phyloP scores from a whole-genome alignment of 305 asterid species.

The Euphrasia arctica region DNA sequence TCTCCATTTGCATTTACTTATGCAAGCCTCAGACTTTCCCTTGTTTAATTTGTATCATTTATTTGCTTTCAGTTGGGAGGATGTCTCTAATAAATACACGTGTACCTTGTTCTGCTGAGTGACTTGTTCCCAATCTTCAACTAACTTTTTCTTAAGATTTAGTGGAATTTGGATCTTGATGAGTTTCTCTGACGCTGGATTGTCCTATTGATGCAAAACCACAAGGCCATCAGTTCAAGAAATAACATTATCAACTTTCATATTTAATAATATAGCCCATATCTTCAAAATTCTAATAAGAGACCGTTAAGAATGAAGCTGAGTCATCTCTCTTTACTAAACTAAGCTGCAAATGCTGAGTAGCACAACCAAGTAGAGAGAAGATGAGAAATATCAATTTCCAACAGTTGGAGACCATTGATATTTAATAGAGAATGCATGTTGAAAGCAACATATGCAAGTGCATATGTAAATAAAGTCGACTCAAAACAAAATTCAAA shows the following conservation, averaged over 20 bases:
- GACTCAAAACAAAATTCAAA: slow-evolving; percentile 15
- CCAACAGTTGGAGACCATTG: neutral
- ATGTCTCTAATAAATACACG: slow-evolving; percentile 16
- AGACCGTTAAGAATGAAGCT: neutral
- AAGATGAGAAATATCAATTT: slow-evolving; percentile 11
- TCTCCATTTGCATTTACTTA: slow-evolving; percentile 8
- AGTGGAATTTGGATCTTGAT: slow-evolving; percentile 74
- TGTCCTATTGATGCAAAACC: slow-evolving; percentile 41
- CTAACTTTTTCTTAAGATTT: slow-evolving; percentile 70
- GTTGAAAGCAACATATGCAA: neutral
- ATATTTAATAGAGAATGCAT: neutral
- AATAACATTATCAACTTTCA: slow-evolving; percentile 12
- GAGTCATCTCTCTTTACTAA: neutral
- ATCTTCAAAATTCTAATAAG: slow-evolving; percentile 10
- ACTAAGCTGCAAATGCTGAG: slow-evolving; percentile 22
- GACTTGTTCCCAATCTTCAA: slow-evolving; percentile 79
- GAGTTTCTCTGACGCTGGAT: slow-evolving; percentile 55
- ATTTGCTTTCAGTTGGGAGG: neutral
- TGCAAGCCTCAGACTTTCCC: neutral
- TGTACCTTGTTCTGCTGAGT: slow-evolving; percentile 84
- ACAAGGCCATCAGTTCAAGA: slow-evolving; percentile 27
- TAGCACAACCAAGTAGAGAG: slow-evolving; percentile 9
- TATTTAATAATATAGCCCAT: slow-evolving; percentile 1
- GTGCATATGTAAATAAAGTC: neutral
- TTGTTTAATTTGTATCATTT: neutral